These are phyloP conservation scores for Claviceps arundinis DNA, from an alignment of 2,329 filamentous ascomycete genomes.

Conservation along the genomic window DNA sequence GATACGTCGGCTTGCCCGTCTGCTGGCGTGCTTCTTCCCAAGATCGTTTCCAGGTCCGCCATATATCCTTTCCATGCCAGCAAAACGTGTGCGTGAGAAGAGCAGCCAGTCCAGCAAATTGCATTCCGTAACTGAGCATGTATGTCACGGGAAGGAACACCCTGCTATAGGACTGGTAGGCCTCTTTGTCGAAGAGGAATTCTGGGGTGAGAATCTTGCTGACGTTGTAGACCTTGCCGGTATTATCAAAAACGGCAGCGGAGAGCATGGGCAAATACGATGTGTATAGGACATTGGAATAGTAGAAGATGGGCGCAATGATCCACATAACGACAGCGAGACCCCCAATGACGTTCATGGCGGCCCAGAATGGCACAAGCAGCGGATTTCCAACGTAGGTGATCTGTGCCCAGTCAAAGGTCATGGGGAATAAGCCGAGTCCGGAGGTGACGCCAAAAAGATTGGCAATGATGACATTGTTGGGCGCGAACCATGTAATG, in stretches of 20 bases:
- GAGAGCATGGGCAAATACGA: slow-evolving; percentile 82
- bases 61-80: slow-evolving; percentile 77
- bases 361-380: slow-evolving; percentile 75
- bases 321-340: slow-evolving; percentile 78
- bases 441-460: slow-evolving; percentile 79
- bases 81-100: slow-evolving; percentile 69
- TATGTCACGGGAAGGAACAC: slow-evolving; percentile 82
- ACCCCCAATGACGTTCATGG: slow-evolving; percentile 71
- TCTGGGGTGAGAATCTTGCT: slow-evolving; percentile 64
- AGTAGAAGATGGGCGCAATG: slow-evolving; percentile 66
- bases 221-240: slow-evolving; percentile 66
- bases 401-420: slow-evolving; percentile 86
- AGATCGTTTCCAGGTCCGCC: slow-evolving; percentile 60
- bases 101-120: slow-evolving; percentile 71
- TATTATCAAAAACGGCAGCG: slow-evolving; percentile 75
- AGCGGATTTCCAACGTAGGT: slow-evolving; percentile 78
- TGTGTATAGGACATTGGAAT: slow-evolving; percentile 65
- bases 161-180: slow-evolving; percentile 69
- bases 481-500: slow-evolving; percentile 76
- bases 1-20: slow-evolving; percentile 33
- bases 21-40: slow-evolving; percentile 47
- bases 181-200: slow-evolving; percentile 63
- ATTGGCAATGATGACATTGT: slow-evolving; percentile 76
- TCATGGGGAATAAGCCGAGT: slow-evolving; percentile 69
- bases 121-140: slow-evolving; percentile 72